Base-by-base conservation (phyloP, 345 rosid species). In the Rhizophora apiculata region DNA sequence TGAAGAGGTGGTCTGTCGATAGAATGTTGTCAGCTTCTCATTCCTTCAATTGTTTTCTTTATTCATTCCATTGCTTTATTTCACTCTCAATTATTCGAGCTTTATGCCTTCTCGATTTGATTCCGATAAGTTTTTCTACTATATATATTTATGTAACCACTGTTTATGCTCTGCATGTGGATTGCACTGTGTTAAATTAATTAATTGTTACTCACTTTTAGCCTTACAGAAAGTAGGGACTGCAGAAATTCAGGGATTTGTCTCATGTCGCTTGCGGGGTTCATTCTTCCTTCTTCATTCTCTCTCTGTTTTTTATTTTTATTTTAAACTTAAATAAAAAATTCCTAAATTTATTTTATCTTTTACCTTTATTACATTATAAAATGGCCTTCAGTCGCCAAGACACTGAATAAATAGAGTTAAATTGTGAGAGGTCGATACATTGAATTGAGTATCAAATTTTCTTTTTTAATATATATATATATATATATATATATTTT, bases 191-290 rank as follows among this genome's bases (percentile, higher is more conserved):
- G 29, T 58, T 54, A 64, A 68, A 70, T 68, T 56, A 67, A 27
- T 68, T 56, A 63, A 22, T 56, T 21, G 18, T 32, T 57, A 39
- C 52, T 68, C 60, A 62, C 61, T 58, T 68, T 65, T 31, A 54
- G 60, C 63, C 74, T 22, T 30, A 59, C 53, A 27, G 46, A 30
- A 63, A 72, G 70, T 20, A 78, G 16, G 16, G 29, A 18, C 62
- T 49, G 63, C 76, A 52, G 31, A 78, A 72, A 59, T 69, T 72
- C 19, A 63, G 78, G 80, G 60, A 32, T 49, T 9, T 69, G 49
- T 74, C 58, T 27, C 49, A 1, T 52, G 22, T 63, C 15, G 19
- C 26, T 5, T 24, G 21, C 56, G 5, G 21, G 36, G 13, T 54
- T 57, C 34, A 52, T 29, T 60, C 27, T 18, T 27, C 27, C 18